Conservation (phyloP, 2,329 filamentous ascomycete genomes). For the Aspergillus awamori region DNA sequence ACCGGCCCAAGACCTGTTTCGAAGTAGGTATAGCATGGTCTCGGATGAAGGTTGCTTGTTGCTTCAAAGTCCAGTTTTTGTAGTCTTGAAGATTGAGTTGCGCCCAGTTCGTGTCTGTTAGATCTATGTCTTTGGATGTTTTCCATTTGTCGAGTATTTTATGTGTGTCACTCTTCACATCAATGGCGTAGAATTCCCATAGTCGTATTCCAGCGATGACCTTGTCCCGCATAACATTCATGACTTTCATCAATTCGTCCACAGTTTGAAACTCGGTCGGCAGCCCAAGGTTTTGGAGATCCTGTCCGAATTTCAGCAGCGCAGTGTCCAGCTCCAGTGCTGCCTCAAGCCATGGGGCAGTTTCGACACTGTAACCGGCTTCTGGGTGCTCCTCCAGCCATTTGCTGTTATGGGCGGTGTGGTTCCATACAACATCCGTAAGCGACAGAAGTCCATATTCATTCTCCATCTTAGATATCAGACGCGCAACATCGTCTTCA, state of each 20-base stretch:
- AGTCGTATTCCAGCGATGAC: conserved; percentile 77
- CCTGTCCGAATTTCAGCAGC: conserved; percentile 66
- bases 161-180: conserved; percentile 73
- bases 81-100: conserved; percentile 50
- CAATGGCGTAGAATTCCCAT: conserved; percentile 91
- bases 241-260: conserved; percentile 76
- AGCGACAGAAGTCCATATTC: conserved; percentile 83
- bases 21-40: conserved; percentile 70
- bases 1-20: conserved; percentile 78
- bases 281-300: conserved; percentile 68
- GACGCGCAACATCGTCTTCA: conserved; percentile 74
- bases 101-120: conserved; percentile 18
- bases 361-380: conserved; percentile 89
- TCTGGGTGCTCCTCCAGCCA: conserved; percentile 96
- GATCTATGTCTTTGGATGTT: conserved; percentile 39
- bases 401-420: conserved; percentile 91
- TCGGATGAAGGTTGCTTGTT: conserved; percentile 63
- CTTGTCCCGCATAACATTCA: conserved; percentile 79
- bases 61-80: conserved; percentile 58
- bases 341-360: conserved; percentile 72
- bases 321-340: conserved; percentile 76
- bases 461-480: conserved; percentile 80
- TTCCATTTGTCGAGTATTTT: conserved; percentile 73
- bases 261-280: conserved; percentile 71
- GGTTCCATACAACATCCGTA: conserved; percentile 97